Base-by-base conservation (phyloP, 2,329 filamentous ascomycete genomes). In the Fusarium circinatum region DNA sequence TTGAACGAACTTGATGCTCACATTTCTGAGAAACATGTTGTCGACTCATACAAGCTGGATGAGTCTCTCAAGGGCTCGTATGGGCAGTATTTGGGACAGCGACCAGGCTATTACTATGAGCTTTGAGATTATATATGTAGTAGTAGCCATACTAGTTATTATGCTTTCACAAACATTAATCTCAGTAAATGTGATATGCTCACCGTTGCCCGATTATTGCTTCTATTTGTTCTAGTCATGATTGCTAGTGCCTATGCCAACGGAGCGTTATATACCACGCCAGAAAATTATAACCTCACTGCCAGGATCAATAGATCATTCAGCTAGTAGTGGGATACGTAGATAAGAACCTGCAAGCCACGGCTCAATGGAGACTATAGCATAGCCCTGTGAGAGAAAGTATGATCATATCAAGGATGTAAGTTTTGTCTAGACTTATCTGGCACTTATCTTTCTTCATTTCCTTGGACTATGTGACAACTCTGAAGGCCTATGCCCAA, bases 81-180 rank as follows among this genome's bases (percentile, higher is more conserved):
- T 8, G 6, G n/a, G 17, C 4, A 34, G 2, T 24, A 51, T 20
- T 20, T 51, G 22, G n/a, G 30, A 14, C 30, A 5, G 12, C 22
- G 30, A 4, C 17, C 12, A 24, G 48, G 48, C 30, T 34, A 34
- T 34, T 11, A 4, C 48, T 34, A 8, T 7, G 17, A 14, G 6
- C 0, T 7, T 34, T 51, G 30, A 51, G 22, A 18, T 17, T 13
- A 17, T 48, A 28, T 7, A 11, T 22, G 26, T 8, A 26, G 18
- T 22, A 28, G 18, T 47, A 24, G 15, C 6, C 24, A 0, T 12
- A 18, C 42, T 24, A 44, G n/a, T n/a, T 18, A 12, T 9, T 8
- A 34, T 8, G 14, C 8, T 8, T 15, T 34, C 0, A 34, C 32
- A 0, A 34, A 4, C 0, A 17, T 34, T 1, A 34, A 34, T 34